Evolutionary conservation across 1,284 basidiomycete species (phyloP).

Genomic region (Cryptococcus hybrid): DNA sequence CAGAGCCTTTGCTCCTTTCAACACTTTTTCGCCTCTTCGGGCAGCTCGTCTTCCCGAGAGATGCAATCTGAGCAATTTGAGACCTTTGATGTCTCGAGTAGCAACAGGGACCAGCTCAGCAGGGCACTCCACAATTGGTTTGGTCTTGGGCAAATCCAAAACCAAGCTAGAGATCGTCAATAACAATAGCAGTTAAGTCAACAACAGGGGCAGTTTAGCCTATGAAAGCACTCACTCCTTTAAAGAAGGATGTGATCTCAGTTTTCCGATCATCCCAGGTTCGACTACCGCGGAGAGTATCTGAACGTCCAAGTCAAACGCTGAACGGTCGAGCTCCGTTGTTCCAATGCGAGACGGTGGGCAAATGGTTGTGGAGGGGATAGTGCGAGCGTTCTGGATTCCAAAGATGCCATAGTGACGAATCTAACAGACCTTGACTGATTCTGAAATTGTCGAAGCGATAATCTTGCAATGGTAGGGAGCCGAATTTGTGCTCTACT

Average conservation of each 20-base stretch:
- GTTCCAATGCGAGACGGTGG: constrained; percentile 47
- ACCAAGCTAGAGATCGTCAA: constrained; percentile 25
- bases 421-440: too few relatives aligned
- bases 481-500: too few relatives aligned
- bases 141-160: constrained; percentile 66
- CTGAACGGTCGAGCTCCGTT: constrained; percentile 58
- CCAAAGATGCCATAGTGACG: too few relatives aligned
- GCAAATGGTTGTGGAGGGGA: neutral
- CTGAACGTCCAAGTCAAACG: constrained; percentile 63
- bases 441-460: too few relatives aligned
- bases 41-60: constrained; percentile 60
- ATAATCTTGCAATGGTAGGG: too few relatives aligned
- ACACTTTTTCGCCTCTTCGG: constrained; percentile 57
- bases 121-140: constrained; percentile 59
- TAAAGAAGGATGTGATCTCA: constrained; percentile 60
- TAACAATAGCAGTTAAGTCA: too few relatives aligned
- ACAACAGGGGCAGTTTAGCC: neutral
- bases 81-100: constrained; percentile 37
- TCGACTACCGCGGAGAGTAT: constrained; percentile 67
- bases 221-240: constrained; percentile 56
- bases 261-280: constrained; percentile 57
- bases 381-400: neutral
- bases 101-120: constrained; percentile 30
- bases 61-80: constrained; percentile 36
- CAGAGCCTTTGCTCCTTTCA: constrained; percentile 60